Evolutionary conservation across 176 grass and related monocot species (phyloP).

Genomic region (Raddia guianensis): DNA sequence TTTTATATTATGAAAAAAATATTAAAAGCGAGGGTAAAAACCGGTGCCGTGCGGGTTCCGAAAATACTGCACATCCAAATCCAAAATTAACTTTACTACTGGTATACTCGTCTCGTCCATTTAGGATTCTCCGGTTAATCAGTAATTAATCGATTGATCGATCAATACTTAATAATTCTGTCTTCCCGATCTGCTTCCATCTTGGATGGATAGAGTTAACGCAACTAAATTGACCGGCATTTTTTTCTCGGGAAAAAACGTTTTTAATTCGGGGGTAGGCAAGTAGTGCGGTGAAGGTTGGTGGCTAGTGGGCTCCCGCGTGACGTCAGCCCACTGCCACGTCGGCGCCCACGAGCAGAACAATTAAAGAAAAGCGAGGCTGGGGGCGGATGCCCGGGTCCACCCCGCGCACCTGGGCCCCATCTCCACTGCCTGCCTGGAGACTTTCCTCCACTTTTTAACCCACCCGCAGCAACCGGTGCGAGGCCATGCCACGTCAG

Average conservation of each 20-base stretch:
- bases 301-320: conserved; percentile 23
- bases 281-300: conserved; percentile 68
- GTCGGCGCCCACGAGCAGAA: conserved; percentile 61
- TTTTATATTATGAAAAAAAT: background rate
- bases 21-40: background rate
- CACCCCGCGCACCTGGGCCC: background rate
- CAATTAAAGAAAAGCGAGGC: conserved; percentile 37
- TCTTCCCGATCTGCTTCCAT: background rate
- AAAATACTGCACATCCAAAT: background rate
- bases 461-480: conserved; percentile 44
- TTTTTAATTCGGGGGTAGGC: conserved; percentile 31
- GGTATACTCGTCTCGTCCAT: background rate
- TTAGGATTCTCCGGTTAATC: background rate
- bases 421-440: conserved; percentile 31
- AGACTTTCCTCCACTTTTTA: conserved; percentile 54
- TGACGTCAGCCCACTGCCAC: conserved; percentile 63
- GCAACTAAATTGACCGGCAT: conserved; percentile 11
- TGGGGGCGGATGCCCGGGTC: background rate
- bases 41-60: background rate
- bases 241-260: background rate
- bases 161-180: background rate
- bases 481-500: conserved; percentile 50
- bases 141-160: background rate
- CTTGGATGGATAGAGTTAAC: background rate
- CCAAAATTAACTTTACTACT: background rate